Evolutionary conservation across 306 rosid genomes (phyloP), one percentile per base, ranked within the genome.

Genomic region (Corylus americana): DNA sequence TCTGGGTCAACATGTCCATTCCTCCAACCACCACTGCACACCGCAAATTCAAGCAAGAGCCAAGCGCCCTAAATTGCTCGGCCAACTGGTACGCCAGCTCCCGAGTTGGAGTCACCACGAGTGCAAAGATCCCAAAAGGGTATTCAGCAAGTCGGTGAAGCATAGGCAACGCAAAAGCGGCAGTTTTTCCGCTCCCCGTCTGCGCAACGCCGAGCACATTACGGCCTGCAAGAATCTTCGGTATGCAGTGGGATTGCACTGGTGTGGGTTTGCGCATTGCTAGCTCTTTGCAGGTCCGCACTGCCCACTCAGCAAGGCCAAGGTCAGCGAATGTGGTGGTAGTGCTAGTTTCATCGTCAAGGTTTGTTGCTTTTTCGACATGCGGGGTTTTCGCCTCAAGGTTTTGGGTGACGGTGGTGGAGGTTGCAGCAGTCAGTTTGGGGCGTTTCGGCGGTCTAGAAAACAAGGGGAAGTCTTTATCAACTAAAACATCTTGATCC

Each of bases 141-240:
- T 88, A 82, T 77, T 87, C 91, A 0, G 91, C 79, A 2, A 94
- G 87, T n/a, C 90, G 89, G 44, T 94, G 94, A 10, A 94, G 91
- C 25, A 94, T 92, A 7, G 97, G 97, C 35, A 94, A 83, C 3
- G 98, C 98, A 66, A 94, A 94, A 35, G 98, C 98, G 2, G 98
- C 97, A 14, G 97, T 94, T 78, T 94, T 94, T 1, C 98, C 97
- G 13, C 92, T 91, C 0, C 98, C 97, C 0, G 97, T 94, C 77
- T 90, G 94, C 27, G 94, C 97, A 29, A 94, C 82, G 53, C 97
- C 98, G 1, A 94, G 76, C 11, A 95, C 97, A 57, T 95, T 97
- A 2, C 91, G 57, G 25, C 97, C 95, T 4, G 78, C 94, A 4
- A 95, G 87, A 45, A 92, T 87, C 58, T 80, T 85, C 9, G 97